Base-by-base conservation (phyloP, 1,139 yeast species). In the Yamadazyma epiphylla region DNA sequence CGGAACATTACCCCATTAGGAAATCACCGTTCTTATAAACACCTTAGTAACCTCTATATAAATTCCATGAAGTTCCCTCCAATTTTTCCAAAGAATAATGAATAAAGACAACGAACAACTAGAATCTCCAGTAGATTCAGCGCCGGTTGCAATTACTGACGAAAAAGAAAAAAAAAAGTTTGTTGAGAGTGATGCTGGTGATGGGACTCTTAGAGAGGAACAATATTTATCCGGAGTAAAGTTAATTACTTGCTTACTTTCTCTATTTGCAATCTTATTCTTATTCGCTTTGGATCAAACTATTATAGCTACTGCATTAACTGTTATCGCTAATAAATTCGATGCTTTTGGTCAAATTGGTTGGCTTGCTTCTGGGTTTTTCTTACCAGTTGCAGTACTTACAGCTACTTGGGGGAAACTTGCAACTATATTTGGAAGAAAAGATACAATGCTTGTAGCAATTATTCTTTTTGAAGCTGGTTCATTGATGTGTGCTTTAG, bases 351-450 rank as follows among this genome's bases (percentile, higher is more conserved):
- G 68, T 11, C 64, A 75, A 42, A 60, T 77, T 21, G 77, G 77
- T 9, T 79, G 87, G 86, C 48, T 79, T 27, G 55, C 77, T 4
- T 58, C 81, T 2, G 87, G 80, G 4, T 81, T 72, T 49, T 51
- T 77, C 41, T 58, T 81, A 29, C 44, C 64, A 3, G 49, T 55
- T 46, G 52, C 66, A 1, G 64, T 60, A 2, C 55, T 63, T 35
- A 53, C 57, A 21, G 60, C 64, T 22, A 56, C 57, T 7, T 64
- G 64, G 59, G 70, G 69, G 6, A 60, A 60, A 34, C 46, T 58
- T 31, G 62, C 74, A 1, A 71, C 69, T 38, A 62, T 68, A 4
- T 65, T 69, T 44, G 76, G 76, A 13, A 52, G 76, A 27, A 69
- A 67, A 35, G 48, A 53, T 33, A 55, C 68, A 16, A 54, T 69